Evolutionary conservation across 75 land plant genomes (phyloP).

Genomic region (Ceratopteris richardii): DNA sequence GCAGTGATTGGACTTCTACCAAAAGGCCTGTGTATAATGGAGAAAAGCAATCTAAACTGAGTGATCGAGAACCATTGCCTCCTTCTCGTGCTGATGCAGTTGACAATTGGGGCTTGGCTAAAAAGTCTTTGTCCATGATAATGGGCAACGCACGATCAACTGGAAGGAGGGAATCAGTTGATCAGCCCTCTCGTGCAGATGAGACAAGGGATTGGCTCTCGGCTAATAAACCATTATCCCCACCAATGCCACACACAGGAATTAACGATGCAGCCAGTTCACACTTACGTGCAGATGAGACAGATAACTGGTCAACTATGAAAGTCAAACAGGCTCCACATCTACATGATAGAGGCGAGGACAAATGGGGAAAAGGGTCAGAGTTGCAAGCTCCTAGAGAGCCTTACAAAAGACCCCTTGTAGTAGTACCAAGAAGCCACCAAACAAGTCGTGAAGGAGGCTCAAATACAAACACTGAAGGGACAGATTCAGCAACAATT

Average conservation of each 20-base stretch:
- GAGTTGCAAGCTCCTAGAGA: slow-evolving; percentile 8
- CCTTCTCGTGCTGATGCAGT: slow-evolving; percentile 71
- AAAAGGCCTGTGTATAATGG: not conserved
- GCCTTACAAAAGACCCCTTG: not conserved
- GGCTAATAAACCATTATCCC: slow-evolving; percentile 34
- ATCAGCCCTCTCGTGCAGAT: slow-evolving; percentile 46
- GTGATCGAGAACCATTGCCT: slow-evolving; percentile 10
- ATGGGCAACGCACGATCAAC: slow-evolving; percentile 7
- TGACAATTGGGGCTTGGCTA: slow-evolving; percentile 49
- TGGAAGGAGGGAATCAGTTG: slow-evolving; percentile 1
- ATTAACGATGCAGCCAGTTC: not conserved
- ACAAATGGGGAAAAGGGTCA: slow-evolving; percentile 4
- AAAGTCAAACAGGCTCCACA: not conserved
- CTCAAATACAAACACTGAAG: not conserved
- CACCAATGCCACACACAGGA: too few relatives aligned
- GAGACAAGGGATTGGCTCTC: slow-evolving; percentile 66
- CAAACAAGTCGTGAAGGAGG: not conserved
- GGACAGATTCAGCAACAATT: not conserved
- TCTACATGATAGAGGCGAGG: not conserved
- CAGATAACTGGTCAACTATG: slow-evolving; percentile 7
- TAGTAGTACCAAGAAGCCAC: not conserved
- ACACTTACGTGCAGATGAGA: not conserved
- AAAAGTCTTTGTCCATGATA: slow-evolving; percentile 23
- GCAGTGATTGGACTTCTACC: slow-evolving; percentile 7
- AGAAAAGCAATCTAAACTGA: not conserved